Evolutionary conservation across 2,329 filamentous ascomycete genomes (phyloP).

Genomic region (Fusarium sp.): DNA sequence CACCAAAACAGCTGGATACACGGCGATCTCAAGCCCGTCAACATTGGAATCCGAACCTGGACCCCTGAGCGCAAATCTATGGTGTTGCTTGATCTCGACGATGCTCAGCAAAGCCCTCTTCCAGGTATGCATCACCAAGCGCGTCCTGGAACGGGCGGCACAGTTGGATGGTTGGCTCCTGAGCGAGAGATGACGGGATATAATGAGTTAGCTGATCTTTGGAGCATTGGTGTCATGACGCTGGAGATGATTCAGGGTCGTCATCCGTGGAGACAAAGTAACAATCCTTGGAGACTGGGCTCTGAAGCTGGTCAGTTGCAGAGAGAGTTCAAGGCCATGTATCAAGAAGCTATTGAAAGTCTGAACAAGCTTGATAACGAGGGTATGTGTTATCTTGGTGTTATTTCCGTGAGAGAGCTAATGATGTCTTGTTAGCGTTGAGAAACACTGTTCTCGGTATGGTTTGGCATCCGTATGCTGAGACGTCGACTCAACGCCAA

Average conservation of each 20-base stretch:
- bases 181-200: neutral
- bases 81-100: neutral
- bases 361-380: rapidly evolving
- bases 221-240: neutral
- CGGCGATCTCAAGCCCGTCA: neutral
- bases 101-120: neutral
- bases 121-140: neutral
- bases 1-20: neutral
- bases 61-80: neutral
- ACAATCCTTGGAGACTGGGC: neutral
- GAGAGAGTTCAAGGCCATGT: neutral
- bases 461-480: neutral
- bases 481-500: rapidly evolving
- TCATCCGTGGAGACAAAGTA: neutral
- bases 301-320: neutral
- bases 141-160: neutral
- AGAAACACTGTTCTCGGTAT: rapidly evolving
- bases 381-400: rapidly evolving
- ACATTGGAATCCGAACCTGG: neutral
- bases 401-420: rapidly evolving
- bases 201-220: neutral
- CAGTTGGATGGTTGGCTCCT: neutral
- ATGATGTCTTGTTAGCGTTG: neutral
- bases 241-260: neutral
- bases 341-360: neutral